phyloP scores from a whole-genome alignment of 2,329 filamentous ascomycete genomes.

The Fusarium sp. region DNA sequence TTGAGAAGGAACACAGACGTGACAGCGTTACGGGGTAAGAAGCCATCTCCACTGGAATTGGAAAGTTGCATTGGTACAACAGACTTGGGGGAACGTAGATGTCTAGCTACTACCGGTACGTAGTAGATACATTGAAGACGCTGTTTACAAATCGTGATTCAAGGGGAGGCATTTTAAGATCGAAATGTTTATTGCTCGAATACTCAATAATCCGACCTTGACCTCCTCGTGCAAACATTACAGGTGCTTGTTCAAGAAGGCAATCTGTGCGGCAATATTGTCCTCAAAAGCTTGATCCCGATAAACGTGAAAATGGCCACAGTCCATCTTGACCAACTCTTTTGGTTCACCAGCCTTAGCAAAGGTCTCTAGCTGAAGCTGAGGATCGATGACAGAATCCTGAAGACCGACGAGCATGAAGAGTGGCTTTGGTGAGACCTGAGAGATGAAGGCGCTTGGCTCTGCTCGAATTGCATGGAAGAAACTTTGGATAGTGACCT shows the following conservation, averaged over 20 bases:
- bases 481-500: not conserved
- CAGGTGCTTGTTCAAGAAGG: not conserved
- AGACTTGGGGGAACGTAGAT: no score
- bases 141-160: no score
- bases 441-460: not conserved
- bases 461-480: not conserved
- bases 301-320: not conserved
- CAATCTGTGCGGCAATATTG: not conserved
- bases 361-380: not conserved
- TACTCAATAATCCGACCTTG: no score
- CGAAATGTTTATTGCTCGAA: no score
- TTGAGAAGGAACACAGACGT: no score
- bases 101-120: no score
- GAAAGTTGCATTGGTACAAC: no score
- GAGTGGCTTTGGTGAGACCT: not conserved
- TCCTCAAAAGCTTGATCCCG: not conserved
- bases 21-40: no score
- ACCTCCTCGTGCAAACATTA: no score
- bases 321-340: not conserved
- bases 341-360: not conserved
- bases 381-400: not conserved
- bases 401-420: not conserved
- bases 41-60: no score
- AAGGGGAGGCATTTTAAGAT: no score
- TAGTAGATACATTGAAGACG: no score